Evolutionary conservation across 176 grass and related monocot species (phyloP).

Genomic region (Rhynchospora pubera): DNA sequence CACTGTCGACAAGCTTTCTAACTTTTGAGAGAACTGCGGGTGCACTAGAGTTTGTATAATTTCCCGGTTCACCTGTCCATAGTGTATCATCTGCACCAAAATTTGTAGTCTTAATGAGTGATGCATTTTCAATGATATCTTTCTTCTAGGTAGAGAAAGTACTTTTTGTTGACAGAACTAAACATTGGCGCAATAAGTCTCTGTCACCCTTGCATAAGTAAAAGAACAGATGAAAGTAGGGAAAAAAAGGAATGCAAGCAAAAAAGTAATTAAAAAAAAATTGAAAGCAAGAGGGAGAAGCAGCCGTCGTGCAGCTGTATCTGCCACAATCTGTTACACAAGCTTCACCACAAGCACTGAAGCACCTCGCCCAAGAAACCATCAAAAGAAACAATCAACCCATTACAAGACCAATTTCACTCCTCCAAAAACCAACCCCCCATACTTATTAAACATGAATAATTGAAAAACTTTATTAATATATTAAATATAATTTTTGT

Average conservation of each 20-base stretch:
- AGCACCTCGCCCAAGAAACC: too few species aligned
- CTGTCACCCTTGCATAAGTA: background rate
- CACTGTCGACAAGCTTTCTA: slow-evolving; percentile 67
- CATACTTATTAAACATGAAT: too few species aligned
- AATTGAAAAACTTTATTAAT: too few species aligned
- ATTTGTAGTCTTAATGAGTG: slow-evolving; percentile 26
- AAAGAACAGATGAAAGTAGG: too few species aligned
- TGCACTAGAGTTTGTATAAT: slow-evolving; percentile 67
- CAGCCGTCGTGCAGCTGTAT: too few species aligned
- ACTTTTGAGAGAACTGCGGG: slow-evolving; percentile 67
- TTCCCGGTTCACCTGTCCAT: slow-evolving; percentile 81
- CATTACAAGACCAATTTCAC: too few species aligned
- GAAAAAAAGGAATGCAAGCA: background rate
- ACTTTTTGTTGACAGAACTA: background rate
- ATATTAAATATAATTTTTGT: background rate
- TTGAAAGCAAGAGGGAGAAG: too few species aligned
- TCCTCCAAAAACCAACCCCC: too few species aligned
- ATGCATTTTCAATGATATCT: background rate
- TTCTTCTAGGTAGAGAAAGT: background rate
- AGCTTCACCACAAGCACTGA: too few species aligned
- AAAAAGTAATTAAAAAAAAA: background rate
- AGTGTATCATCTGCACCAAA: slow-evolving; percentile 76
- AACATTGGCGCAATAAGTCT: background rate
- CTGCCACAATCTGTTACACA: too few species aligned
- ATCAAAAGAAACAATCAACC: too few species aligned